phyloP scores from a whole-genome alignment of 164 flowering plant species.

The Stephania japonica region DNA sequence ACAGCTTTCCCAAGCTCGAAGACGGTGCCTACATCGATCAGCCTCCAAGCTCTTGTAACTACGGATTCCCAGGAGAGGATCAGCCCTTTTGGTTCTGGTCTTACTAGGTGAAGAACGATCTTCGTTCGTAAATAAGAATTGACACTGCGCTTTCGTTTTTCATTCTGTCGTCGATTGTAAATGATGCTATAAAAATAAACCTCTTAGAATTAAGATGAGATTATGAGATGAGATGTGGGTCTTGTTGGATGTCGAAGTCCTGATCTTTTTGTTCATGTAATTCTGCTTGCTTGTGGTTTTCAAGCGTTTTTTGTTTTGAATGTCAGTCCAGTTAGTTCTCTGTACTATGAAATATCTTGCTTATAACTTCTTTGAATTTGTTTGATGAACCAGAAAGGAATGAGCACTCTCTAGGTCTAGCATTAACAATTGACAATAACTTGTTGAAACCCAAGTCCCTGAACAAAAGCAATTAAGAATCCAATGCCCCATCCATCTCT shows the following conservation, averaged over 20 bases:
- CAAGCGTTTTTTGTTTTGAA: not conserved
- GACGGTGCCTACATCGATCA: slow-evolving; percentile 31
- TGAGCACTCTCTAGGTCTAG: not conserved
- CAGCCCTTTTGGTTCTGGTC: slow-evolving; percentile 63
- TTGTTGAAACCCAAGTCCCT: not conserved
- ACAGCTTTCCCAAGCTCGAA: slow-evolving; percentile 47
- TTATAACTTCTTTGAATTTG: not conserved
- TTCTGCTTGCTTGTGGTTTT: not conserved
- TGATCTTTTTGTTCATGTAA: not conserved
- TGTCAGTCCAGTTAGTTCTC: not conserved
- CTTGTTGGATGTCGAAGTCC: not conserved
- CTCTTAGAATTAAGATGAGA: not conserved
- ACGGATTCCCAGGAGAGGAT: slow-evolving; percentile 49
- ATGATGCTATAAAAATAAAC: not conserved
- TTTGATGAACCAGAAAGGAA: not conserved
- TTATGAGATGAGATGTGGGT: not conserved
- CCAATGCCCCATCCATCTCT: not conserved
- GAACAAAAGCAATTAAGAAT: not conserved
- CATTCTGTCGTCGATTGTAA: not conserved
- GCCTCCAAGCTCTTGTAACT: slow-evolving; percentile 39
- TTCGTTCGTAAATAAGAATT: not conserved
- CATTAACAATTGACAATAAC: not conserved
- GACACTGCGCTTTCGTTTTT: not conserved
- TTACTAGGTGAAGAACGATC: slow-evolving; percentile 13
- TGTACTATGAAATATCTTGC: not conserved